Conservation (phyloP, 2,329 filamentous ascomycete genomes). For the Monilinia vaccinii-corymbosi region DNA sequence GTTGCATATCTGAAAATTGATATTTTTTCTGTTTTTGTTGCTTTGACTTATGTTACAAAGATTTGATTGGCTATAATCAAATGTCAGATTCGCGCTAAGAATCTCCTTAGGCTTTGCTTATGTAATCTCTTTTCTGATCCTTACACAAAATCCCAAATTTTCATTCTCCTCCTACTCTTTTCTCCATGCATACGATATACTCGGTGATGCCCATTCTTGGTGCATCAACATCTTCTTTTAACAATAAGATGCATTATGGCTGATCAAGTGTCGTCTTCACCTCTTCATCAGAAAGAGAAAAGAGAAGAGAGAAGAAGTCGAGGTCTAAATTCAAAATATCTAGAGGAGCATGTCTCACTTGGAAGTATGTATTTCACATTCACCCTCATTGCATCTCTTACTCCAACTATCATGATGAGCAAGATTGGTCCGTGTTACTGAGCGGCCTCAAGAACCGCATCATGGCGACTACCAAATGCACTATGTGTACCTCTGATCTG, state of each 20-base stretch:
- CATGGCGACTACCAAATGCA: slow-evolving; percentile 67
- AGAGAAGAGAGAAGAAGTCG: neutral
- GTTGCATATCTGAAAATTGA: neutral
- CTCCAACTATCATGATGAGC: slow-evolving; percentile 57
- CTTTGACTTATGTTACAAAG: neutral
- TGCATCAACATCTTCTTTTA: neutral
- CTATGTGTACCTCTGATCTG: slow-evolving; percentile 66
- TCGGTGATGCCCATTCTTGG: neutral
- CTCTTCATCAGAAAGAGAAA: neutral
- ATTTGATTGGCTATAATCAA: neutral
- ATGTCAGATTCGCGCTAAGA: neutral
- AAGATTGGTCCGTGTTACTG: slow-evolving; percentile 92
- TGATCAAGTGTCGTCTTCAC: neutral
- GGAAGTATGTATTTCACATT: slow-evolving; percentile 1
- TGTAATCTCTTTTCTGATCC: too few species aligned
- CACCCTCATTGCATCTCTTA: neutral
- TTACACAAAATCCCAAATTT: too few species aligned
- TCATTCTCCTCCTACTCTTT: too few species aligned
- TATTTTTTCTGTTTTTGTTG: too few species aligned
- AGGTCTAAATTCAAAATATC: slow-evolving; percentile 4
- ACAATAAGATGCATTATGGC: slow-evolving; percentile 1
- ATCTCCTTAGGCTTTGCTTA: too few species aligned
- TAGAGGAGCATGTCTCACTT: slow-evolving; percentile 5
- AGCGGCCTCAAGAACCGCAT: slow-evolving; percentile 86
- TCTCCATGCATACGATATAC: too few species aligned